Base-by-base conservation (phyloP, 768 basidiomycete species). In the Cyclocybe aegerita region DNA sequence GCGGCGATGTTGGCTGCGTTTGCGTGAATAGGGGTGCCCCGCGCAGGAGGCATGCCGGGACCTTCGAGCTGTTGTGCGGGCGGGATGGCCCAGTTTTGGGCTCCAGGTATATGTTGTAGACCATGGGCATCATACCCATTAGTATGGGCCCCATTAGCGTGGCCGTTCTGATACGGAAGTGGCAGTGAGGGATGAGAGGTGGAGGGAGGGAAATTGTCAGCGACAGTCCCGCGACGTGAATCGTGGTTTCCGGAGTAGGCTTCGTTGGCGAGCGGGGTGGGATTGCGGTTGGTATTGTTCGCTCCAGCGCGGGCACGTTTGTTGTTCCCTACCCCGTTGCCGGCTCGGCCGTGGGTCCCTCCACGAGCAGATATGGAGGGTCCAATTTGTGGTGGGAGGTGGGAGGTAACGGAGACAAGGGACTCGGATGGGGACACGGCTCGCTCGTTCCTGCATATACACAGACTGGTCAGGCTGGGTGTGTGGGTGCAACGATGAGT, bases 401-500 rank as follows among this genome's bases (percentile, higher is more conserved):
- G 86, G 29, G 85, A 86, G n/a, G 79, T 81, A 62, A 83, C 78
- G 1, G 88, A 90, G 38, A 85, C 71, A 33, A 88, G 60, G 7
- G 88, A 91, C 60, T 90, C 88, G 9, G 87, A 76, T 5, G 88
- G 88, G 1, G 88, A 90, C 17, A 74, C 70, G 9, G 76, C 78
- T 44, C 87, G 83, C 59, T 89, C 86, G 29, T 66, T 72, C 65
- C 86, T 88, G 58, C 30, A 40, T 42, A 48, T 23, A 23, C 23
- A 23, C 23, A 23, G 23, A 23, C 23, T 5, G 23, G 23, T 23
- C 23, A 23, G 23, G 23, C 23, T 23, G 23, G 23, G 23, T 23
- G 23, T 23, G 23, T 23, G 23, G 5, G 23, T 23, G 23, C n/a
- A n/a, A 46, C 32, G 52, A 42, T 31, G 33, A 17, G 39, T 17